phyloP scores from a whole-genome alignment of 2,329 filamentous ascomycete species.

The Pyrenophora seminiperda region DNA sequence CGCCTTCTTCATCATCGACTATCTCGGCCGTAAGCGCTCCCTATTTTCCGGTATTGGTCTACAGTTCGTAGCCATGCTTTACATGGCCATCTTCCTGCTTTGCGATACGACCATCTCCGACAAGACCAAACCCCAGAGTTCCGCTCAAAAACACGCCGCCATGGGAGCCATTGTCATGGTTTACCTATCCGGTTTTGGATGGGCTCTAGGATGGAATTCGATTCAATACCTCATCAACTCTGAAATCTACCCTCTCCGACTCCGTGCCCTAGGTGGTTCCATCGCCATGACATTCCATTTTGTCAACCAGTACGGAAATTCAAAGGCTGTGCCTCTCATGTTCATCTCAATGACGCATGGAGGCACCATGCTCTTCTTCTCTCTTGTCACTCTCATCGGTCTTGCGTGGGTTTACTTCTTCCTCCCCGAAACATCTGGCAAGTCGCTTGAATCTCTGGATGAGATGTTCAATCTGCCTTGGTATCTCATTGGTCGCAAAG shows the following conservation, averaged over 20 bases:
- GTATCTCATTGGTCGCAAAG: constrained; percentile 69
- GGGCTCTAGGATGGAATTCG: constrained; percentile 65
- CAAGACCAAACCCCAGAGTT: constrained; percentile 55
- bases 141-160: constrained; percentile 60
- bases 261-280: constrained; percentile 72
- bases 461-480: constrained; percentile 73
- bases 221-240: constrained; percentile 81
- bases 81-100: constrained; percentile 61
- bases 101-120: constrained; percentile 63
- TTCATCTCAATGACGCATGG: constrained; percentile 64
- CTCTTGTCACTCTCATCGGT: constrained; percentile 69
- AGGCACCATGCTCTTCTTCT: constrained; percentile 80
- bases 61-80: constrained; percentile 59
- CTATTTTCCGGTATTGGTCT: constrained; percentile 56
- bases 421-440: constrained; percentile 73
- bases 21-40: constrained; percentile 72
- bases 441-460: constrained; percentile 70
- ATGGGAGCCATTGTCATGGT: constrained; percentile 72
- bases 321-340: constrained; percentile 74
- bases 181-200: constrained; percentile 53
- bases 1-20: constrained; percentile 78
- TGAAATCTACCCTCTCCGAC: constrained; percentile 76
- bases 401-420: constrained; percentile 73
- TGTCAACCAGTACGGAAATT: constrained; percentile 78
- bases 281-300: constrained; percentile 81